Evolutionary conservation across 495 filamentous ascomycete genomes (phyloP).

Genomic region (Aspergillus steynii): DNA sequence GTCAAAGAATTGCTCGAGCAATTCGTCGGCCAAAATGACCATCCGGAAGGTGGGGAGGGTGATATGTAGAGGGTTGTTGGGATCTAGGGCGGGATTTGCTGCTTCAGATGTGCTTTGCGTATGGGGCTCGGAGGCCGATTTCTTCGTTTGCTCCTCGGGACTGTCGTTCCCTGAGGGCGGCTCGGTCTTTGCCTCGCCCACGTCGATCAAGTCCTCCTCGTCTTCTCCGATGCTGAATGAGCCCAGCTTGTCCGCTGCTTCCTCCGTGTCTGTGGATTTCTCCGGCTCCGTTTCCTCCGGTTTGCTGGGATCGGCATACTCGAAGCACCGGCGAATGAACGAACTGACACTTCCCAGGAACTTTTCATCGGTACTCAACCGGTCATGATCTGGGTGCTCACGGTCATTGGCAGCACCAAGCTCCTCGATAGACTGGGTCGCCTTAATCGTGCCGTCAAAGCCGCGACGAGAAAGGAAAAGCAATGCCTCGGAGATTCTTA

Average conservation of each 20-base stretch:
- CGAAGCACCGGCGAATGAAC: slow-evolving; percentile 94
- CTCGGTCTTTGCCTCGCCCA: slow-evolving; percentile 35
- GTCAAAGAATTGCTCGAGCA: slow-evolving; percentile 96
- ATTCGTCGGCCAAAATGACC: slow-evolving; percentile 94
- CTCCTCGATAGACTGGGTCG: slow-evolving; percentile 45
- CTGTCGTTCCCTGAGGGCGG: slow-evolving; percentile 16
- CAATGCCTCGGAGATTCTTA: slow-evolving; percentile 90
- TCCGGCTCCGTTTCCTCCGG: slow-evolving; percentile 38
- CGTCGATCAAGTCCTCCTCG: slow-evolving; percentile 68
- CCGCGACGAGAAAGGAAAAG: slow-evolving; percentile 89
- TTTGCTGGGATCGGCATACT: slow-evolving; percentile 95
- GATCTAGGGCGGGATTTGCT: slow-evolving; percentile 89
- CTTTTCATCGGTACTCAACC: slow-evolving; percentile 64
- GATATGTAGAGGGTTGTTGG: slow-evolving; percentile 88
- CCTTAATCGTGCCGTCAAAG: slow-evolving; percentile 68
- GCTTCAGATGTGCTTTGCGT: slow-evolving; percentile 34
- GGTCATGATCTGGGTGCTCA: slow-evolving; percentile 31
- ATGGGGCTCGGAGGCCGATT: slow-evolving; percentile 7
- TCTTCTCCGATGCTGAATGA: slow-evolving; percentile 82
- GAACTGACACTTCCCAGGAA: slow-evolving; percentile 90
- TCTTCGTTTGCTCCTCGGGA: slow-evolving; percentile 9
- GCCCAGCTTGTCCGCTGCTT: slow-evolving; percentile 49
- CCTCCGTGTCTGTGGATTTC: slow-evolving; percentile 23
- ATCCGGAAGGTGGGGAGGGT: slow-evolving; percentile 98
- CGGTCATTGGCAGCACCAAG: slow-evolving; percentile 24